phyloP scores from a whole-genome alignment of 208 protist genomes.

The Trypanosoma melophagium region DNA sequence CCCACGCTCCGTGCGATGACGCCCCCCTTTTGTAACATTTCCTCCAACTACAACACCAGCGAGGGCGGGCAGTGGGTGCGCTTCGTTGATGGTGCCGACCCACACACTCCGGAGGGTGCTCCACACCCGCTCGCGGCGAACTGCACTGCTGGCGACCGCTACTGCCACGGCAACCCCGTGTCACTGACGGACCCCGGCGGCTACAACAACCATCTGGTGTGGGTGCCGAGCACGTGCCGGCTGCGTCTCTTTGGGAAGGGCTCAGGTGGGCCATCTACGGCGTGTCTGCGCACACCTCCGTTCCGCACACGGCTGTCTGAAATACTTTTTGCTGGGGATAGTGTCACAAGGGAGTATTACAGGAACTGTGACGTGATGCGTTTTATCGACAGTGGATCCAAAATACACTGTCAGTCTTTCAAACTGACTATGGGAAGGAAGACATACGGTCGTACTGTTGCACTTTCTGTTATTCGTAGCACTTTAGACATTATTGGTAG shows the following conservation, averaged over 20 bases:
- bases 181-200: not conserved
- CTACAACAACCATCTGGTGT: not conserved
- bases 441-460: not conserved
- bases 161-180: not conserved
- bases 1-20: not conserved
- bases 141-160: not conserved
- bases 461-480: no score
- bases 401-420: not conserved
- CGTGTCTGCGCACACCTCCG: not conserved
- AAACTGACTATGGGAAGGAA: not conserved
- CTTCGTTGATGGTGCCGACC: not conserved
- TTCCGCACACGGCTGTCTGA: not conserved
- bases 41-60: no score
- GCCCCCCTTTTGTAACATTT: not conserved
- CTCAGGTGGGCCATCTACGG: no score
- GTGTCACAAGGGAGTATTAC: not conserved
- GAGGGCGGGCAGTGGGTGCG: not conserved
- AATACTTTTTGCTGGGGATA: not conserved
- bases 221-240: no score
- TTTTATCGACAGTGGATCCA: no score
- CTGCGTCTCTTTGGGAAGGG: no score
- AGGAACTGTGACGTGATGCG: no score
- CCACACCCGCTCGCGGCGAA: not conserved
- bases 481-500: not conserved
- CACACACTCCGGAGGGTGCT: not conserved